Evolutionary conservation across 306 rosid genomes (phyloP).

Genomic region (Oemleria cerasiformis): DNA sequence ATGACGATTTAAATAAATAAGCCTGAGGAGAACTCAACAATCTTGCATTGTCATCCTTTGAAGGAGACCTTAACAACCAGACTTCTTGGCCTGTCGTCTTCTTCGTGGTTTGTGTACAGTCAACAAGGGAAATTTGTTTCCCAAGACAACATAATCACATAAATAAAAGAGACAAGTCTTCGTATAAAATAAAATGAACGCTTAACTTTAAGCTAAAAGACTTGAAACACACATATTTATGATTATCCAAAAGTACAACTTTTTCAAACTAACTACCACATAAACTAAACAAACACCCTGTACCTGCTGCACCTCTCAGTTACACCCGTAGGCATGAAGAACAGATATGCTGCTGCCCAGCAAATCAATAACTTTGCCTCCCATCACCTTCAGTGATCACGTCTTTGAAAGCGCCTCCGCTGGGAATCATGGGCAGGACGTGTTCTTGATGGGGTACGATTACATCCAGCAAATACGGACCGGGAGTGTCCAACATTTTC

Average conservation of each 20-base stretch:
- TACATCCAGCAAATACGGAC: constrained; percentile 87
- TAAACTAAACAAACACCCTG: background rate
- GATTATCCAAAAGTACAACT: background rate
- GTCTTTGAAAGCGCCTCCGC: constrained; percentile 85
- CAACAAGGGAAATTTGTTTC: background rate
- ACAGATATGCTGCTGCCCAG: background rate
- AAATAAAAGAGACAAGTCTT: too few species aligned
- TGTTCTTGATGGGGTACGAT: constrained; percentile 94
- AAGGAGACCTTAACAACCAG: background rate
- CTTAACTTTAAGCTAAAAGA: background rate
- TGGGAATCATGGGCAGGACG: constrained; percentile 92
- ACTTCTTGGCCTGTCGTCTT: background rate
- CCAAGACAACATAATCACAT: too few species aligned
- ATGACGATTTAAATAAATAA: too few species aligned
- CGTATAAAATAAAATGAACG: too few species aligned
- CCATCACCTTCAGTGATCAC: constrained; percentile 91
- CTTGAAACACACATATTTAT: background rate
- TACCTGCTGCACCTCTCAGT: background rate
- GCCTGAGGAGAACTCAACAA: too few species aligned
- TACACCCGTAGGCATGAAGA: constrained; percentile 18
- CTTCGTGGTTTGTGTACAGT: background rate
- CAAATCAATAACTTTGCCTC: constrained; percentile 46
- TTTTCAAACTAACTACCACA: background rate
- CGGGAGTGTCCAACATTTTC: constrained; percentile 82
- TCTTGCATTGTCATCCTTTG: background rate